Percentiles rank a stretch among this genome's conserved stretches.
These are phyloP conservation scores for Grosmannia penicillata DNA, from an alignment of 2,329 filamentous ascomycete genomes.

Conservation along the genomic window DNA sequence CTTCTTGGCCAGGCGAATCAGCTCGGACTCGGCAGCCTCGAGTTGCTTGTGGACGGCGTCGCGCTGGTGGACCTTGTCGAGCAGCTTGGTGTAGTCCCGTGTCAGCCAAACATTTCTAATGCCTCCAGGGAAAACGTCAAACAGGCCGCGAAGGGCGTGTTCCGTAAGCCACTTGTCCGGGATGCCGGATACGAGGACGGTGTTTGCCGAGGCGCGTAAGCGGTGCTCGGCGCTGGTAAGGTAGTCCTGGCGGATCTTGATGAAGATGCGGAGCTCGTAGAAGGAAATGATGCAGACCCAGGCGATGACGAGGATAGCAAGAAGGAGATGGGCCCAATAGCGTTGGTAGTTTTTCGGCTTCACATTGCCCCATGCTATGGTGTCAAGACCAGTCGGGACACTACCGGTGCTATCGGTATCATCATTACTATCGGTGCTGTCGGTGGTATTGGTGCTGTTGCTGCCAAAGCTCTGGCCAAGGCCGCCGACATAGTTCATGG, in stretches of 20 bases:
- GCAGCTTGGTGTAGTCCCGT: constrained; percentile 67
- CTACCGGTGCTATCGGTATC: too few species aligned
- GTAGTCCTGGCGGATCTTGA: constrained; percentile 87
- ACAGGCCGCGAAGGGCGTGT: constrained; percentile 67
- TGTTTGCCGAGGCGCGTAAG: constrained; percentile 84
- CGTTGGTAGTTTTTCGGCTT: constrained; percentile 45
- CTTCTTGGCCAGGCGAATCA: constrained; percentile 69
- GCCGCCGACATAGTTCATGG: constrained; percentile 66
- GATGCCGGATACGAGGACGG: constrained; percentile 82
- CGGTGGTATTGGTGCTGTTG: constrained; percentile 22
- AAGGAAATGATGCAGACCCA: constrained; percentile 87
- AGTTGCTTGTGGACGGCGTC: constrained; percentile 56
- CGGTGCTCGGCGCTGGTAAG: constrained; percentile 91
- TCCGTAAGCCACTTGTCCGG: constrained; percentile 80
- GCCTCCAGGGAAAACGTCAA: constrained; percentile 91
- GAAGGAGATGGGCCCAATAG: constrained; percentile 71
- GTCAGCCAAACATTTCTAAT: constrained; percentile 96
- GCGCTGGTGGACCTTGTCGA: constrained; percentile 69
- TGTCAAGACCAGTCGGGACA: constrained; percentile 52
- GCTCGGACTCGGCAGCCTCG: constrained; percentile 69
- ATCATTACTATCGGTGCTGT: constrained; percentile 12
- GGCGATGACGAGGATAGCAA: constrained; percentile 62
- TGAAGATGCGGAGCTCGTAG: constrained; percentile 70
- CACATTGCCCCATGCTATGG: constrained; percentile 81
- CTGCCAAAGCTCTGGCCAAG: constrained; percentile 39